These are phyloP conservation scores for Rehmannia glutinosa DNA, from an alignment of 257 asterid genomes.

Conservation along the genomic window DNA sequence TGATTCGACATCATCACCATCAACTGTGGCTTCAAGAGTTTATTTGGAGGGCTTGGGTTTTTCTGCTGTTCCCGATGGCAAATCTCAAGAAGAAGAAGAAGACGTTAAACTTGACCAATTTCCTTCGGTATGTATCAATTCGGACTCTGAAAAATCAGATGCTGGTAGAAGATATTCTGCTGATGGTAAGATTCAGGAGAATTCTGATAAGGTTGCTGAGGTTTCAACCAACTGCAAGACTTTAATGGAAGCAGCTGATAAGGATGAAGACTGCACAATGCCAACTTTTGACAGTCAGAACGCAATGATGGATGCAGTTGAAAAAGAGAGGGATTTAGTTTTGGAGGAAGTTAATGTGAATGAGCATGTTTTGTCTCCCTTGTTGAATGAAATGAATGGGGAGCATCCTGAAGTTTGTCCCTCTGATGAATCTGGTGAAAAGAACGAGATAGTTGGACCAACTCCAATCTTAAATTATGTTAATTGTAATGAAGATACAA, in stretches of 20 bases:
- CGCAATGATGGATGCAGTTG: too few relatives aligned
- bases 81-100: too few relatives aligned
- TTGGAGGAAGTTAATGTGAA: constrained; percentile 10
- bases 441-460: not conserved
- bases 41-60: constrained; percentile 22
- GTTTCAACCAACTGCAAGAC: constrained; percentile 6
- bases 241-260: constrained; percentile 6
- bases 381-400: constrained; percentile 23
- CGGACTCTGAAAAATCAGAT: constrained; percentile 8
- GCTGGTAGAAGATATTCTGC: not conserved
- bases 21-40: constrained; percentile 19
- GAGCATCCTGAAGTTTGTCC: constrained; percentile 16
- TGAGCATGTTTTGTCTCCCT: constrained; percentile 25
- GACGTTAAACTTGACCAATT: too few relatives aligned
- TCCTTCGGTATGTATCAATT: too few relatives aligned
- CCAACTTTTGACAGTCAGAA: constrained; percentile 12
- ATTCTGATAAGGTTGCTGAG: constrained; percentile 15
- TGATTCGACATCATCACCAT: constrained; percentile 13
- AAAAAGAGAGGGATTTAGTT: constrained; percentile 16
- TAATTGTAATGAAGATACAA: constrained; percentile 20
- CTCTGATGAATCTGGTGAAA: constrained; percentile 25
- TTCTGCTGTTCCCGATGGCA: constrained; percentile 7
- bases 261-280: constrained; percentile 9
- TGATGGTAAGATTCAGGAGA: not conserved
- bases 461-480: constrained; percentile 17